These are phyloP conservation scores for Irpex lacteus DNA, from an alignment of 1,284 basidiomycete species.

Conservation along the genomic window DNA sequence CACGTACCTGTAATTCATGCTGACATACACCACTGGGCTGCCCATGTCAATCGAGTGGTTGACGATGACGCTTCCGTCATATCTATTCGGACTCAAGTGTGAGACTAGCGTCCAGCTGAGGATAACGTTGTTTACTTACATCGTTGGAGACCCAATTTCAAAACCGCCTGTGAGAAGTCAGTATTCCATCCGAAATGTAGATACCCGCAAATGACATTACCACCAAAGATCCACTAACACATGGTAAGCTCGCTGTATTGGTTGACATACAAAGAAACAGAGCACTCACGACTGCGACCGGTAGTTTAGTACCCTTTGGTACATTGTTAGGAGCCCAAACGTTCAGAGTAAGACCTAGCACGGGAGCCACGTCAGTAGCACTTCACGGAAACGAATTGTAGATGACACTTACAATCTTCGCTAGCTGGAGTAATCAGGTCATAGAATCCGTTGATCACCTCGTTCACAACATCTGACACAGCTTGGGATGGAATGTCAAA, in stretches of 20 bases:
- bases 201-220: conserved; percentile 23
- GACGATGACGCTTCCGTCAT: conserved; percentile 35
- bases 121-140: conserved; percentile 2
- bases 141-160: conserved; percentile 23
- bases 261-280: not conserved
- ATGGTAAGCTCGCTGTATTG: not conserved
- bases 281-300: conserved; percentile 50
- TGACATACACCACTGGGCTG: conserved; percentile 50
- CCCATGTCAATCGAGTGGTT: conserved; percentile 43
- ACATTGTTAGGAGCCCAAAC: conserved; percentile 45
- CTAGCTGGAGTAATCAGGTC: not conserved
- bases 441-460: not conserved
- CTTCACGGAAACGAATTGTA: not conserved
- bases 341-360: conserved; percentile 53
- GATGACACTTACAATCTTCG: conserved; percentile 20
- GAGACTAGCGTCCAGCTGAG: not conserved
- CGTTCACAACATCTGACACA: conserved; percentile 2
- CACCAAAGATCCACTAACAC: conserved; percentile 50
- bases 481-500: conserved; percentile 22
- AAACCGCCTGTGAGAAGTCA: conserved; percentile 29
- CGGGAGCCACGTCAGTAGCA: not conserved
- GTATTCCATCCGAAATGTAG: not conserved
- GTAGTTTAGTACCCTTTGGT: conserved; percentile 39
- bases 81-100: conserved; percentile 12
- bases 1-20: conserved; percentile 50